Evolutionary conservation across 1,284 basidiomycete genomes (phyloP).

Genomic region (Boletus mariae): DNA sequence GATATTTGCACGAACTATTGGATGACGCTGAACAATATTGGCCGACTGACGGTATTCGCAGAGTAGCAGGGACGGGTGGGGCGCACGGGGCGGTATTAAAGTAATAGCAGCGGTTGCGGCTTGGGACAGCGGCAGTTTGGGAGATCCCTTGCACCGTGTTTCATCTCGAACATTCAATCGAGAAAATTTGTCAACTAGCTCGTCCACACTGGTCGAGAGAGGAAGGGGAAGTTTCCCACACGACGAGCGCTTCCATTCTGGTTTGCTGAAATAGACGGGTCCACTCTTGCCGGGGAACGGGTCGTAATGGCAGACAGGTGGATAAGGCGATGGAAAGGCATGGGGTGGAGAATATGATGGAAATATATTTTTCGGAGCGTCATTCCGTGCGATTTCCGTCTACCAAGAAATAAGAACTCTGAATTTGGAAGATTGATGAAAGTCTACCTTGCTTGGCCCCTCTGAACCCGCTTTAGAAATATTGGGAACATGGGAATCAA

Average conservation of each 20-base stretch:
- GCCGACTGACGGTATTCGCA: background rate
- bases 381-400: background rate
- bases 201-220: background rate
- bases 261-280: background rate
- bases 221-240: background rate
- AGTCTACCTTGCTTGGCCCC: background rate
- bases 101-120: slow-evolving; percentile 22
- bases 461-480: background rate
- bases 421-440: background rate
- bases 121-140: background rate
- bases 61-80: slow-evolving; percentile 18
- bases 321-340: slow-evolving; percentile 20
- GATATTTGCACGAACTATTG: background rate
- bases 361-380: background rate
- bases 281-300: slow-evolving; percentile 22
- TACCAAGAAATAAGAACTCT: background rate
- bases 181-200: slow-evolving; percentile 16
- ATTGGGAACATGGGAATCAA: background rate
- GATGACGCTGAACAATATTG: background rate
- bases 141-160: background rate
- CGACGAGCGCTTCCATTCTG: slow-evolving; percentile 10
- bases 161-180: slow-evolving; percentile 17
- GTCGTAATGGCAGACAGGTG: slow-evolving; percentile 15
- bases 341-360: slow-evolving; percentile 12
- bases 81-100: slow-evolving; percentile 16